A percentile compares a stretch with the other conserved stretches of the same genome.
phyloP scores from a whole-genome alignment of 768 basidiomycete genomes.

The Hypsizygus marmoreus region DNA sequence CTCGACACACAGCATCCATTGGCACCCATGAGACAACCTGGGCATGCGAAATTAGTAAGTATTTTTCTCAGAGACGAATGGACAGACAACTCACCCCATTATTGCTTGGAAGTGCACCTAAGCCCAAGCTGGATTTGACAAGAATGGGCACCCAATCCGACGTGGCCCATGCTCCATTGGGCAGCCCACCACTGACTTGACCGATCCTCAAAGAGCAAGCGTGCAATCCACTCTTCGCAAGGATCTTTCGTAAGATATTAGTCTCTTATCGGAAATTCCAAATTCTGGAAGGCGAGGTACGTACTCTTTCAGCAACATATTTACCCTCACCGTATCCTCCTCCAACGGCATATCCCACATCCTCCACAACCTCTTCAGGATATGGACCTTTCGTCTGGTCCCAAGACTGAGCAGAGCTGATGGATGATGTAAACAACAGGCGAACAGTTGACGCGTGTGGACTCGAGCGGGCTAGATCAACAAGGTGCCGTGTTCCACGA shows the following conservation, averaged over 20 bases:
- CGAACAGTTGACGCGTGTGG: conserved; percentile 25
- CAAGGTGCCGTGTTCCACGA: conserved; percentile 43
- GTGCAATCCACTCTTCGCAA: conserved; percentile 36
- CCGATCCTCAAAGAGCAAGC: conserved; percentile 42
- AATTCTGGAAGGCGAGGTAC: conserved; percentile 6
- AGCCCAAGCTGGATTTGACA: conserved; percentile 28
- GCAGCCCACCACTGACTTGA: conserved; percentile 40
- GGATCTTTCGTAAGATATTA: conserved; percentile 23
- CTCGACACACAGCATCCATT: no score
- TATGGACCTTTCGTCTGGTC: conserved; percentile 25
- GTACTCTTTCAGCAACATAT: conserved; percentile 38
- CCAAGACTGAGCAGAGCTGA: conserved; percentile 32
- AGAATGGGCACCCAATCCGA: conserved; percentile 48
- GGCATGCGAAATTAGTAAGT: no score
- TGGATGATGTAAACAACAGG: conserved; percentile 41
- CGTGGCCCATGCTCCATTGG: conserved; percentile 42
- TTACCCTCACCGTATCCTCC: conserved; percentile 48
- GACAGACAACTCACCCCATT: conserved; percentile 28
- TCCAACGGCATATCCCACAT: conserved; percentile 34
- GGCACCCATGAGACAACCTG: neutral
- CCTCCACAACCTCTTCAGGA: conserved; percentile 32
- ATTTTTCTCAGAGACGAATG: no score
- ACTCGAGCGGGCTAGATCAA: conserved; percentile 36
- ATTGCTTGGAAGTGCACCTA: conserved; percentile 26
- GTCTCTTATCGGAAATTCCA: neutral